Percentiles rank a stretch among this genome's conserved stretches.
phyloP scores from a whole-genome alignment of 176 grass and related monocot genomes.

The Juncus effusus region DNA sequence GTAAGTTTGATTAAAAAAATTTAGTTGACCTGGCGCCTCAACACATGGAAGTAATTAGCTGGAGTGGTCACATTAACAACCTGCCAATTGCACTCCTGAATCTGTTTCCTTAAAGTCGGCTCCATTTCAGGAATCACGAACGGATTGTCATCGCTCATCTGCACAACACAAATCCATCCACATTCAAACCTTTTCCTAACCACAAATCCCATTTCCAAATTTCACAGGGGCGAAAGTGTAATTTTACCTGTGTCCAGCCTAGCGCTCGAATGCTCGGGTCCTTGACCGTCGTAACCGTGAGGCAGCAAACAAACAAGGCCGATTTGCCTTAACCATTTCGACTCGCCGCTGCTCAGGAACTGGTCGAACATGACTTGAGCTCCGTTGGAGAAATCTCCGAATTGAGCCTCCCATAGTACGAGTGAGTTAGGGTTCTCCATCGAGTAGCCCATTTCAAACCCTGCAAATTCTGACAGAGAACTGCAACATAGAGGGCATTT shows the following conservation, averaged over 20 bases:
- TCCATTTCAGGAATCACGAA: conserved; percentile 97
- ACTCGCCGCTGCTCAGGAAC: conserved; percentile 92
- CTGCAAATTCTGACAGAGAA: conserved; percentile 98
- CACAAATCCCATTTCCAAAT: background rate
- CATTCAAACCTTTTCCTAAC: background rate
- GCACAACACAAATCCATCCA: conserved; percentile 21
- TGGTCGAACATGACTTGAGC: conserved; percentile 98
- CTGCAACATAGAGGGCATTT: conserved; percentile 36
- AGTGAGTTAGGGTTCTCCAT: conserved; percentile 99
- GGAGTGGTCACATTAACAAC: conserved; percentile 96
- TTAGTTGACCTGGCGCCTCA: conserved; percentile 67
- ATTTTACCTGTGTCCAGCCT: conserved; percentile 84
- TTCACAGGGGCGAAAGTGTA: background rate
- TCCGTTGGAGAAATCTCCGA: conserved; percentile 92
- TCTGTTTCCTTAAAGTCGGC: conserved; percentile 83
- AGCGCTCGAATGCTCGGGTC: conserved; percentile 88
- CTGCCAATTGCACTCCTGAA: conserved; percentile 98
- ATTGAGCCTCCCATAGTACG: conserved; percentile 94
- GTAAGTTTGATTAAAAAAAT: conserved; percentile 17
- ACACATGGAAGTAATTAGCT: conserved; percentile 93
- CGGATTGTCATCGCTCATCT: conserved; percentile 98
- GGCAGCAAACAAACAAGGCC: conserved; percentile 81
- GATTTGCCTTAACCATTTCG: conserved; percentile 91
- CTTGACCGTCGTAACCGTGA: conserved; percentile 96
- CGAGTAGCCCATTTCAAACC: conserved; percentile 93